These are phyloP conservation scores for Colletotrichum tanaceti DNA, from an alignment of 2,329 filamentous ascomycete genomes.

Conservation along the genomic window DNA sequence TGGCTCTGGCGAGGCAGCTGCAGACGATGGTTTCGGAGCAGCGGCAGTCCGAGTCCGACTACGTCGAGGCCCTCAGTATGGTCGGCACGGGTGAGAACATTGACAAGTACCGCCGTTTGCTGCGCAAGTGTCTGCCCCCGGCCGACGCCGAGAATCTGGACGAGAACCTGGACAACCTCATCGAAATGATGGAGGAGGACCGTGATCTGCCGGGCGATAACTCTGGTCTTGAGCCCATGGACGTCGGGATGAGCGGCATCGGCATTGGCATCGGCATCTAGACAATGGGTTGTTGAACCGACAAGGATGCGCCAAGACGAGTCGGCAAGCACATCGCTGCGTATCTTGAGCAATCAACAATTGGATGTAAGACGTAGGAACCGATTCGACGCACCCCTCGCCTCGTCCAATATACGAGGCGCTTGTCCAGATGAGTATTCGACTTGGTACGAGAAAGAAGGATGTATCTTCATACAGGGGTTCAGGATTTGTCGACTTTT, in stretches of 20 bases:
- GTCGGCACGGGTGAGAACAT: conserved; percentile 80
- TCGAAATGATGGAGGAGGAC: conserved; percentile 73
- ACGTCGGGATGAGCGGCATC: conserved; percentile 42
- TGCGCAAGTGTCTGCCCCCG: conserved; percentile 75
- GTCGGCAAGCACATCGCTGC: not conserved
- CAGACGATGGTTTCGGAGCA: conserved; percentile 69
- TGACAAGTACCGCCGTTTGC: conserved; percentile 76
- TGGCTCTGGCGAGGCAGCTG: conserved; percentile 69
- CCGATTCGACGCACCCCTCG: not conserved
- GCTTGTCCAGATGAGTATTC: not conserved
- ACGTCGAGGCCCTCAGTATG: conserved; percentile 74
- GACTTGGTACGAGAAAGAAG: conserved; percentile 8
- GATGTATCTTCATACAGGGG: not conserved
- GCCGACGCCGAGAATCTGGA: conserved; percentile 76
- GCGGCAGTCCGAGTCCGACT: conserved; percentile 71
- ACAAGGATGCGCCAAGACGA: not conserved
- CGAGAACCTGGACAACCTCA: conserved; percentile 69
- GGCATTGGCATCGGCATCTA: conserved; percentile 36
- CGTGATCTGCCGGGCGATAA: conserved; percentile 58
- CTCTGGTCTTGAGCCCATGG: conserved; percentile 45
- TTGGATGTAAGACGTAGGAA: conserved; percentile 24
- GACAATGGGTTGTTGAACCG: not conserved
- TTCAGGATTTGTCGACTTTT: conserved; percentile 4
- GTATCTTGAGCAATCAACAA: conserved; percentile 15
- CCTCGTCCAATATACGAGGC: not conserved